Evolutionary conservation across 2,329 filamentous ascomycete species (phyloP), one percentile per base, ranked within the genome.

Genomic region (Verruconis gallopava): DNA sequence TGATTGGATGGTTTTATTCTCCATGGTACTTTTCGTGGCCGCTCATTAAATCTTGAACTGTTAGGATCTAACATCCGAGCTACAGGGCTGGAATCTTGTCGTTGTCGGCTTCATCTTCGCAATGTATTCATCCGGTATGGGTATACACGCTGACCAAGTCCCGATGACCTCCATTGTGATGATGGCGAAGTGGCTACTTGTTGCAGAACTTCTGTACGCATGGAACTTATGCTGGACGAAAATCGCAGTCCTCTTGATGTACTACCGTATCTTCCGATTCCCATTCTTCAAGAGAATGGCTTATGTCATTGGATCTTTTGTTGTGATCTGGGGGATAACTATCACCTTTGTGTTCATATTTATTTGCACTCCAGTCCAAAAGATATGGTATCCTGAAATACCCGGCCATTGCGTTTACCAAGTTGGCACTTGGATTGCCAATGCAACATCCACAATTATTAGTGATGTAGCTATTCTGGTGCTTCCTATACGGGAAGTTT

Each of bases 391-490:
- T 17, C 60, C 61, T 0, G 49, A 59, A 0, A 42, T 69, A 1
- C 63, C 66, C 0, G 69, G 69, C 1, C 50, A 50, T 3, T 73
- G 70, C 48, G 67, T 72, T 48, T 58, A 69, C 50, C 62, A 69
- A 18, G 64, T 69, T 34, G 66, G 55, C 4, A 66, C 65, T 1
- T 73, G 71, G 59, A 66, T 71, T 21, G 61, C 64, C 35, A 72
- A 71, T 43, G 67, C 64, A 1, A 60, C 61, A 1, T 64, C 66
- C 46, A 69, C 67, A 38, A 65, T 71, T 21, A 47, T 60, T 4
- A 66, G 64, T 11, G 67, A 73, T 45, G 42, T 68, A 12, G 46
- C 67, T 42, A 64, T 73, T 30, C 51, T 72, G 32, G 22, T 59
- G 14, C 50, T 73, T 33, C 68, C 69, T 1, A 60, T 73, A 44